These are phyloP conservation scores for Juglanconis sp. DNA, from an alignment of 2,329 filamentous ascomycete species.

Conservation along the genomic window DNA sequence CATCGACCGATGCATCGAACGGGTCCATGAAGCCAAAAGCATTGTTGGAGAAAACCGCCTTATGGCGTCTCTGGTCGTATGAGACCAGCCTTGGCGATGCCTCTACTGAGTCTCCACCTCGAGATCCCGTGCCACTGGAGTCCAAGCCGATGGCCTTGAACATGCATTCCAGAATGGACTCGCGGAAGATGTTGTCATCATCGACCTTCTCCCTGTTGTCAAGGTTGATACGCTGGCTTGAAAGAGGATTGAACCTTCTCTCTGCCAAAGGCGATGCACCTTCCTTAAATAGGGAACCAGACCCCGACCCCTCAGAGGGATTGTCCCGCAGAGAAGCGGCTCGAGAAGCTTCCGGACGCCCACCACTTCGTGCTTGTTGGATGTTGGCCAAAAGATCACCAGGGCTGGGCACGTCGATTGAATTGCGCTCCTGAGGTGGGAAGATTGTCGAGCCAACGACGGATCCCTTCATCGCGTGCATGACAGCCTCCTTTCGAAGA, in stretches of 20 bases:
- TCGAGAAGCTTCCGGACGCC: constrained; percentile 36
- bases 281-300: constrained; percentile 33
- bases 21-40: constrained; percentile 90
- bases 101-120: constrained; percentile 72
- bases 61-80: constrained; percentile 77
- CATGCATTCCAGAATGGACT: constrained; percentile 90
- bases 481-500: constrained; percentile 73
- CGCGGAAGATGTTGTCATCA: constrained; percentile 84
- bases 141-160: constrained; percentile 88
- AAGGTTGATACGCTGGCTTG: constrained; percentile 49
- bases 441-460: constrained; percentile 38
- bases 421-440: constrained; percentile 38
- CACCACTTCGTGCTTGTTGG: constrained; percentile 62
- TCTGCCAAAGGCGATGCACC: constrained; percentile 46
- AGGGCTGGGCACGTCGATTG: constrained; percentile 55
- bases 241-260: constrained; percentile 54
- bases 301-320: constrained; percentile 23
- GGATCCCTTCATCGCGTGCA: constrained; percentile 62
- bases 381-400: constrained; percentile 80
- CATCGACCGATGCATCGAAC: constrained; percentile 73
- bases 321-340: constrained; percentile 27
- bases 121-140: constrained; percentile 60
- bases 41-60: constrained; percentile 73
- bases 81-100: constrained; percentile 82
- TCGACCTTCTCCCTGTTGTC: constrained; percentile 79